phyloP scores from a whole-genome alignment of 2,329 filamentous ascomycete genomes.

The Cercospora sojina region DNA sequence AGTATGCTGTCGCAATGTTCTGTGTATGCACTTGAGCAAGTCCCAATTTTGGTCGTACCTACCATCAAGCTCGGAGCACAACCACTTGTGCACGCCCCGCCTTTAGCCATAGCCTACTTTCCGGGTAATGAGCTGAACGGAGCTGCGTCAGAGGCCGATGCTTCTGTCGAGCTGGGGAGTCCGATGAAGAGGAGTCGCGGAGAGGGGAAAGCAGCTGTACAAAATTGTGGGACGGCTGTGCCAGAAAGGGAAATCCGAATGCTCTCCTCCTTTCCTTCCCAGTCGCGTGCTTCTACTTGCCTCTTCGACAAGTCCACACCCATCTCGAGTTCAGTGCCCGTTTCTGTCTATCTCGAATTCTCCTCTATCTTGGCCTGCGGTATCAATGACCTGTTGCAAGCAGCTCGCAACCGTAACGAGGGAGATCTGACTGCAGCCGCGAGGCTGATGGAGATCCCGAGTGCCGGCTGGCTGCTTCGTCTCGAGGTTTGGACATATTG shows the following conservation, averaged over 20 bases:
- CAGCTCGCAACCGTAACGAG: not conserved
- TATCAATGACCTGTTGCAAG: not conserved
- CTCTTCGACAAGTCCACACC: not conserved
- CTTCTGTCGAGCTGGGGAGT: not conserved
- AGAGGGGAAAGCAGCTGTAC: conserved; percentile 1
- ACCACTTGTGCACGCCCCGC: not conserved
- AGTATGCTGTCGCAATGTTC: not conserved
- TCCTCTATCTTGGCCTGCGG: not conserved
- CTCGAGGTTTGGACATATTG: not conserved
- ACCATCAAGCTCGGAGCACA: not conserved
- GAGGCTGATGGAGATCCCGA: not conserved
- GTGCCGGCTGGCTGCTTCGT: not conserved
- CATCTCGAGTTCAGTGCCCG: not conserved
- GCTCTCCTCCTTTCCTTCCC: not conserved
- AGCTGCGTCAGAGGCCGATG: conserved; percentile 14
- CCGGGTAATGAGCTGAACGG: conserved; percentile 5
- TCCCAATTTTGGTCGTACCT: not conserved
- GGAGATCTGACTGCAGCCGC: not conserved
- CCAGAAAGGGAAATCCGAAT: not conserved
- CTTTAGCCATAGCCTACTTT: conserved; percentile 2
- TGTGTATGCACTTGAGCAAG: not conserved
- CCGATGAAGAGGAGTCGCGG: not conserved
- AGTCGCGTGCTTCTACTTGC: not conserved
- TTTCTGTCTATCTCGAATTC: not conserved
- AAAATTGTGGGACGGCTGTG: conserved; percentile 4